phyloP scores from a whole-genome alignment of 2,329 filamentous ascomycete genomes.

The Penicillium sp. region DNA sequence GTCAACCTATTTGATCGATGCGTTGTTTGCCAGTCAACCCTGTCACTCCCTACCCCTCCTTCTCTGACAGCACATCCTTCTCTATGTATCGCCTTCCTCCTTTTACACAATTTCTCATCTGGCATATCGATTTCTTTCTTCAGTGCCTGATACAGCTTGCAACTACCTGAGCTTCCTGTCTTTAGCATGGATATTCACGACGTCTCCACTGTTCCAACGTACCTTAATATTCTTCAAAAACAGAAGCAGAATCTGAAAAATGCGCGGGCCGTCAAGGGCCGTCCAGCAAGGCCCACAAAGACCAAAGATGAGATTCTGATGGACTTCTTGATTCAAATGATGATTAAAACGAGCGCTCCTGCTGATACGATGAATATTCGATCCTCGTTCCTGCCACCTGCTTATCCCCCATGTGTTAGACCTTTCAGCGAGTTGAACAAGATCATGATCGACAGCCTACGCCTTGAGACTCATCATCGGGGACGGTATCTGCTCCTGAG shows the following conservation, averaged over 20 bases:
- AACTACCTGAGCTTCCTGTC: too few species aligned
- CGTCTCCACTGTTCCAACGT: slow-evolving; percentile 10
- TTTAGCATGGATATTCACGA: slow-evolving; percentile 17
- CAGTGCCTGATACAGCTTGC: too few species aligned
- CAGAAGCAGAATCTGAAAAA: slow-evolving; percentile 15
- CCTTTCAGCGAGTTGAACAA: slow-evolving; percentile 21
- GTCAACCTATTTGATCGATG: too few species aligned
- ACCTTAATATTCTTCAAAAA: slow-evolving; percentile 7
- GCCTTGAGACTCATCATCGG: slow-evolving; percentile 42
- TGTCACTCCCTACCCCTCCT: too few species aligned
- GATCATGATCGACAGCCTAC: slow-evolving; percentile 32
- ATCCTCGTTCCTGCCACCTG: slow-evolving; percentile 18
- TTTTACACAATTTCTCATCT: too few species aligned
- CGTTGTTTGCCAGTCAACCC: too few species aligned
- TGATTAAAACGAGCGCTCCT: neutral
- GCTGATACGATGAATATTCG: neutral
- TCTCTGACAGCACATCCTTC: too few species aligned
- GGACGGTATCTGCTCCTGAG: slow-evolving; percentile 36
- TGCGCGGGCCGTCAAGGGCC: slow-evolving; percentile 15
- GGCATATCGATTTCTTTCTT: too few species aligned
- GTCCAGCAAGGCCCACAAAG: slow-evolving; percentile 5
- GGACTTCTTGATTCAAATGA: slow-evolving; percentile 13
- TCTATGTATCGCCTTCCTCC: too few species aligned
- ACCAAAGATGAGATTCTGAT: slow-evolving; percentile 18
- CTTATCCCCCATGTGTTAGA: slow-evolving; percentile 20